Evolutionary conservation across 306 rosid genomes (phyloP), one percentile per base, ranked within the genome.

Genomic region (Prosopis cineraria): DNA sequence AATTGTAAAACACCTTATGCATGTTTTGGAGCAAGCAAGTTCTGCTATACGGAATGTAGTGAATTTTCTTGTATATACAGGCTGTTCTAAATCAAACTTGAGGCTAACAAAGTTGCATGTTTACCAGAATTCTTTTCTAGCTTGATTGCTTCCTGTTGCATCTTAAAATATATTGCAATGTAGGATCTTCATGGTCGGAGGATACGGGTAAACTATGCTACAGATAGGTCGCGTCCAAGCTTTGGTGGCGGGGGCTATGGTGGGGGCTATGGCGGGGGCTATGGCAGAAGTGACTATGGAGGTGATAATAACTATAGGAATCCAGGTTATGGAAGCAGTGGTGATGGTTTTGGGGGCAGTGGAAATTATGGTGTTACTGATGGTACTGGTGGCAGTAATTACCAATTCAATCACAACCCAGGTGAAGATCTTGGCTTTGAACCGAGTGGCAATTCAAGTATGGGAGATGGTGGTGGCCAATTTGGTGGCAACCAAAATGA

Each of bases 101-200:
- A 19, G 31, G 37, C 62, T 22, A 22, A 27, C 11, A 36, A 31
- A 37, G 37, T 69, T 8, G 72, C 19, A 27, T 29, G 19, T 27
- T 12, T 25, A 58, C 34, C 68, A 8, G 27, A 52, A 20, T 52
- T 52, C 27, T 52, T 27, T 52, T 24, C 5, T 30, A 72, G 47
- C 58, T 60, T 59, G 45, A 75, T n/a, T 24, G 34, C 72, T 69
- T 79, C 37, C 79, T 64, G 50, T 72, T 55, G 74, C 60, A 47
- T 79, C 82, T 75, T 11, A 39, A 69, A 60, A 78, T 59, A 16
- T 73, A 14, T 56, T 37, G 58, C 68, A 41, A 56, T 59, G 4
- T 85, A 86, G 89, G 89, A 86, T 64, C 89, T 86, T 74, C 81
- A 86, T 73, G 89, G 89, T 70, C 81, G 89, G 20, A 80, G 71